Evolutionary conservation across 768 basidiomycete species (phyloP), one percentile per base, ranked within the genome.

Genomic region (Tylopilus sp.): DNA sequence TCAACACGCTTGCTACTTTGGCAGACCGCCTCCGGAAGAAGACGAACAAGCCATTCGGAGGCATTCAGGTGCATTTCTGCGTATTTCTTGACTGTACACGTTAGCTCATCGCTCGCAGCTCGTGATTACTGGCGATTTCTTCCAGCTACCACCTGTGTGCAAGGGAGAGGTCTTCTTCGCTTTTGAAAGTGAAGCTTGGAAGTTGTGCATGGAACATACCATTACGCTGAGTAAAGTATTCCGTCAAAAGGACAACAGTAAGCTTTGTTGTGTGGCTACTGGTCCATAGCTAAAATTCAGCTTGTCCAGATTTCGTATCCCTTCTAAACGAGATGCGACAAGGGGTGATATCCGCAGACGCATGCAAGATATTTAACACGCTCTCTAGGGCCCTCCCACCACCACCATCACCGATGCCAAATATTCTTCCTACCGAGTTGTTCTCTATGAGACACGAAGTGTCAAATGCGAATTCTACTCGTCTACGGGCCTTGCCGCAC

Each of bases 251-350:
- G 87, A 89, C 62, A 75, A 79, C 41, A 70, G 87, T 87, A 56
- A 57, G 82, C 49, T 9, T 29, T 10, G 13, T 29, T 14, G 7
- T 28, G 1, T n/a, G 3, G 19, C 30, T 21, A 36, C 45, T 50
- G 13, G 3, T 24, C n/a, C 26, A n/a, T n/a, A n/a, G n/a, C n/a
- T n/a, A n/a, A n/a, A n/a, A n/a, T n/a, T n/a, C n/a, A n/a, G n/a
- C 19, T 24, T 21, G 19, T 30, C 22, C 57, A 87, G 86, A 74
- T 26, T 87, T 91, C 59, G 78, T 89, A 55, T 76, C 82, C 48
- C 80, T 89, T 66, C 69, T 92, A n/a, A 90, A 90, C 64, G 81
- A 87, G 65, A 81, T 89, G 71, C 80, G 89, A 25, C 80, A 78
- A 42, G 89, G 89, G 0, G 66, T 62, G 5, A 74, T 87, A 25